Base-by-base conservation (phyloP, 2,329 filamentous ascomycete species). In the Fusarium virguliforme region DNA sequence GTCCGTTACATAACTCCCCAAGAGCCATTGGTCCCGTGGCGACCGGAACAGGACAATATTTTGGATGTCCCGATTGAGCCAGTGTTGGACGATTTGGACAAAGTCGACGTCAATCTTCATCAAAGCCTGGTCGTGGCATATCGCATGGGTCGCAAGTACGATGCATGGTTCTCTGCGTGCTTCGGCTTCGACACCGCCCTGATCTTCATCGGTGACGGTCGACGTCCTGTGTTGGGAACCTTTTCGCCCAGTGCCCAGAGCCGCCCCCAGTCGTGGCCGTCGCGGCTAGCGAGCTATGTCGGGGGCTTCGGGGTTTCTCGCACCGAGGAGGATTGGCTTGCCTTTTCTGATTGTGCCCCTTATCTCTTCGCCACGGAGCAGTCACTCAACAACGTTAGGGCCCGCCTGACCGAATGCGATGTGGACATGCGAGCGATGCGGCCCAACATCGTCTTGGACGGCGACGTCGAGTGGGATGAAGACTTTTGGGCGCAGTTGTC, bases 321-420 rank as follows among this genome's bases (percentile, higher is more conserved):
- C 18, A 9, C 37, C 2, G 67, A 66, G 8, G 79, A 85, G 12
- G 82, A 85, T 37, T 87, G 83, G 76, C 85, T 95, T 46, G 89
- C 88, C 3, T 96, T 95, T 80, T 88, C 90, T 40, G 93, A 96
- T 79, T 88, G 88, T 69, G 92, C 93, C 1, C 91, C 93, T 1
- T 92, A 92, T 78, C 86, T 97, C 13, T 80, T 97, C 26, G 86
- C 91, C 6, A 93, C 90, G 1, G 85, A 90, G 66, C 86, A 89
- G 3, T 96, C 92, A 1, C 85, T 95, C n/a, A 81, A 85, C 22
- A 86, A 93, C 72, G 87, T 97, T 51, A 89, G 87, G 35, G 77
- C 78, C 6, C 85, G 90, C 4, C 79, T 94, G 6, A 81, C 85
- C 0, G 81, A 81, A 0, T 83, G 81, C 12, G 79, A 85, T 32